Base-by-base conservation (phyloP, 495 filamentous ascomycete species). In the Talaromyces proteolyticus region DNA sequence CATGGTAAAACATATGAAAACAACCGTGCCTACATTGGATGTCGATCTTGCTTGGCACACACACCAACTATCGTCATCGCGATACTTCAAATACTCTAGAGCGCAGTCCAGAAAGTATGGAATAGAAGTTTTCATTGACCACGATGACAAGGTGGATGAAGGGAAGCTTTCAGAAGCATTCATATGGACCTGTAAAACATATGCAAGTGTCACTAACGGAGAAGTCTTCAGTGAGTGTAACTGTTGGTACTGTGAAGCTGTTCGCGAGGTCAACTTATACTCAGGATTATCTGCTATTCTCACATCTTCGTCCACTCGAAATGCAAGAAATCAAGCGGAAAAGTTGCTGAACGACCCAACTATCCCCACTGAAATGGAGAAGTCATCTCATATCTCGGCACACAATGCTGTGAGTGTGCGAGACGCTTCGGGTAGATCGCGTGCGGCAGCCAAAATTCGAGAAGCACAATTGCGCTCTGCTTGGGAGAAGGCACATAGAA, bases 191-290 rank as follows among this genome's bases (percentile, higher is more conserved):
- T 78, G 70, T 61, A 84, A 81, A 56, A 65, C 58, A 10, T 95
- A 90, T 61, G 75, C 84, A 54, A 78, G 82, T 25, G 52, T 63
- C 39, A 70, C 65, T n/a, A 82, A 74, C 56, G 68, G 72, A 6
- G 76, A 85, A 51, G 75, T 86, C 21, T 95, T 93, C 64, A 85
- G 78, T 25, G 85, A 88, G 63, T 95, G 90, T 59, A 89, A 82
- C 3, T 95, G 90, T 66, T 95, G 90, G 88, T 91, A 90, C 61
- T 95, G 90, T 67, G 89, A 93, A 72, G 80, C 84, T 16, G 79
- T 86, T 52, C 83, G 89, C 10, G 78, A 79, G 26, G 53, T 66
- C n/a, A 63, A 67, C 39, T 64, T 78, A 6, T 80, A 86, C 62
- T 53, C 29, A 1, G 29, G 29, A n/a, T n/a, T n/a, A n/a, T n/a